Evolutionary conservation across 192 early-diverging fungal species (phyloP).

Genomic region (Allomyces macrogynus): DNA sequence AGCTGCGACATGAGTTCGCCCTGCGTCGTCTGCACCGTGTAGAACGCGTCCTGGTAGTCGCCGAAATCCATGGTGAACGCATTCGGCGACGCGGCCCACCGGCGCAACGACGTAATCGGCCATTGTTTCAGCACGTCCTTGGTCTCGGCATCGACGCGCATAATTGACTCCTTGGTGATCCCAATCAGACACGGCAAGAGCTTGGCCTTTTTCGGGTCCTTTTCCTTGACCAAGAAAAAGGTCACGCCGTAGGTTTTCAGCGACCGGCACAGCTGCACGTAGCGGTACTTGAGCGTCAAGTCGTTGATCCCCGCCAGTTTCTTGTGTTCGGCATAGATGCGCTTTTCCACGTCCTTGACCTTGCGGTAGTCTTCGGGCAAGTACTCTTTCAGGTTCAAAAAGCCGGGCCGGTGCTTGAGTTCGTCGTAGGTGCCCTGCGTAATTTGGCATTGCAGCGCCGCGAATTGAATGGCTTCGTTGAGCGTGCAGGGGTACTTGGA

Average conservation of each 20-base stretch:
- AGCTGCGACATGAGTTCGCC: constrained; percentile 37
- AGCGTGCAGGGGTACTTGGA: constrained; percentile 31
- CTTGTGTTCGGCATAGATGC: constrained; percentile 23
- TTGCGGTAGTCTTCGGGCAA: constrained; percentile 31
- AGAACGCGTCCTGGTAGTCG: constrained; percentile 32
- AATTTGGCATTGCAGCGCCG: constrained; percentile 28
- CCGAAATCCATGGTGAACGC: constrained; percentile 44
- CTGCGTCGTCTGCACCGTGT: constrained; percentile 31
- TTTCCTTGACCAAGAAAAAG: constrained; percentile 34
- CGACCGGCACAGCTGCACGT: constrained; percentile 29
- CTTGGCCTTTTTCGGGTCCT: constrained; percentile 24
- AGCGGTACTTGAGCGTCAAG: constrained; percentile 34
- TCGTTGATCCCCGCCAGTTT: constrained; percentile 33
- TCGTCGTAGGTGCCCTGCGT: constrained; percentile 33
- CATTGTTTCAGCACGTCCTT: constrained; percentile 30
- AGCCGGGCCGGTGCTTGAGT: constrained; percentile 25
- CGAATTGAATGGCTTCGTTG: constrained; percentile 34
- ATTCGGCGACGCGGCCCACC: constrained; percentile 30
- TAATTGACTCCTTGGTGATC: constrained; percentile 29
- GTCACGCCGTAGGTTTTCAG: constrained; percentile 40
- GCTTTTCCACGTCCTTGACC: constrained; percentile 23
- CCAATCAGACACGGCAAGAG: constrained; percentile 20
- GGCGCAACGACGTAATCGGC: constrained; percentile 29
- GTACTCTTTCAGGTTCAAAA: constrained; percentile 27
- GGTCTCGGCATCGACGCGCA: constrained; percentile 27